A percentile compares a stretch with the other conserved stretches of the same genome.
Conservation (phyloP, 257 asterid genomes). For the Paulownia fortunei region DNA sequence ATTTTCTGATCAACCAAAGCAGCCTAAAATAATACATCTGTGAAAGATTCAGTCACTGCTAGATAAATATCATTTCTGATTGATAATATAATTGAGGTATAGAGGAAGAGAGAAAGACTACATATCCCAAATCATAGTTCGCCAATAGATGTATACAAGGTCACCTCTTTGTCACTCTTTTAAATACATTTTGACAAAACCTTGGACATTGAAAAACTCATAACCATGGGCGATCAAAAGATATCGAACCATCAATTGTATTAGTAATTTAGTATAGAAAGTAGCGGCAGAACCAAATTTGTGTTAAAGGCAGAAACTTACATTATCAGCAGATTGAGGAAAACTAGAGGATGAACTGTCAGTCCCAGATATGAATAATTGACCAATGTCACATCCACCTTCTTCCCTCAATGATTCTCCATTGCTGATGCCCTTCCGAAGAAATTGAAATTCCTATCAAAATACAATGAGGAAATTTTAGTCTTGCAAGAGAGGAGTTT, state of each 20-base stretch:
- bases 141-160: slow-evolving; percentile 2
- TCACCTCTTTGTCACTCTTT: slow-evolving; percentile 16
- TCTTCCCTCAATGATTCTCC: slow-evolving; percentile 39
- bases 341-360: slow-evolving; percentile 55
- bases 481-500: slow-evolving; percentile 11
- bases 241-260: neutral
- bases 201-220: neutral
- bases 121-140: slow-evolving; percentile 1
- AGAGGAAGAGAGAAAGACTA: neutral
- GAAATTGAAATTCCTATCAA: slow-evolving; percentile 48
- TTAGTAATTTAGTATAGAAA: neutral
- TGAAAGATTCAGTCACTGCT: neutral
- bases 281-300: slow-evolving; percentile 7
- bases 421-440: slow-evolving; percentile 25
- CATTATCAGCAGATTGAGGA: slow-evolving; percentile 53
- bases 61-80: neutral
- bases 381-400: slow-evolving; percentile 56
- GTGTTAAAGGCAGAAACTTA: slow-evolving; percentile 41
- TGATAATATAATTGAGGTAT: neutral
- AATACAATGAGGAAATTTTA: slow-evolving; percentile 26
- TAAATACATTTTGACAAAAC: neutral
- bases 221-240: neutral
- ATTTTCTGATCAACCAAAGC: slow-evolving; percentile 3
- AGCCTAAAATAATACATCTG: slow-evolving; percentile 13
- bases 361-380: slow-evolving; percentile 58